Evolutionary conservation across 495 filamentous ascomycete species (phyloP).

Genomic region (Aspergillus biplanus): DNA sequence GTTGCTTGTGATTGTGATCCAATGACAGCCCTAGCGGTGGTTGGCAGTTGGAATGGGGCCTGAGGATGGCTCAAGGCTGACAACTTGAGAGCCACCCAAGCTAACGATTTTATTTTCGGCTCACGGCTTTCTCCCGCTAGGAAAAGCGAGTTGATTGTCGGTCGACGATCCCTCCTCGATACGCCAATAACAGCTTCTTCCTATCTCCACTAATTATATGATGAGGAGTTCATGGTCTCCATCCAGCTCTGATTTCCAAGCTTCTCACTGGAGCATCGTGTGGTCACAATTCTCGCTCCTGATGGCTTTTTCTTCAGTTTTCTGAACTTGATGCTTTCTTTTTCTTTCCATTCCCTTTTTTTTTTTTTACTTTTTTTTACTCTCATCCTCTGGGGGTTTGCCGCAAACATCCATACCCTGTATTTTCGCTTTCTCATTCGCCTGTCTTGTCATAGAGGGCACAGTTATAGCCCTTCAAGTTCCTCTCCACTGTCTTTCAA

Average conservation of each 20-base stretch:
- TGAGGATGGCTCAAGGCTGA: background rate
- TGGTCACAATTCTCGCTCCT: background rate
- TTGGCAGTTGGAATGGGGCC: background rate
- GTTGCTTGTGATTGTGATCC: slow-evolving; percentile 1
- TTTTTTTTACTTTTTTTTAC: slow-evolving; percentile 4
- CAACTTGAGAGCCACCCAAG: background rate
- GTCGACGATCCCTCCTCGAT: slow-evolving; percentile 14
- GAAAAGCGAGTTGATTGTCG: slow-evolving; percentile 10
- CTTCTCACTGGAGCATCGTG: background rate
- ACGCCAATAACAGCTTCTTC: slow-evolving; percentile 14
- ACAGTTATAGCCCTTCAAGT: too few species aligned
- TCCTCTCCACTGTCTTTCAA: background rate
- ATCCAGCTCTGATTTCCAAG: slow-evolving; percentile 10
- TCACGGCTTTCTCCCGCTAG: background rate
- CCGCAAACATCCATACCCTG: background rate
- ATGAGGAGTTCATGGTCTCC: slow-evolving; percentile 16
- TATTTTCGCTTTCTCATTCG: background rate
- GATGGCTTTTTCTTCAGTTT: slow-evolving; percentile 6
- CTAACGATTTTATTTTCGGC: background rate
- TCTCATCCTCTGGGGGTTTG: background rate
- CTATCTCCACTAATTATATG: background rate
- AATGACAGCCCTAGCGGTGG: background rate
- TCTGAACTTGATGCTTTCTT: background rate
- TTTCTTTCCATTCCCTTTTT: slow-evolving; percentile 8
- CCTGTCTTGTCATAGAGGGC: too few species aligned